A percentile compares a stretch with the other conserved stretches of the same genome.
These are phyloP conservation scores for Phytophthora syringae DNA, from an alignment of 352 stramenopile species.

Conservation along the genomic window DNA sequence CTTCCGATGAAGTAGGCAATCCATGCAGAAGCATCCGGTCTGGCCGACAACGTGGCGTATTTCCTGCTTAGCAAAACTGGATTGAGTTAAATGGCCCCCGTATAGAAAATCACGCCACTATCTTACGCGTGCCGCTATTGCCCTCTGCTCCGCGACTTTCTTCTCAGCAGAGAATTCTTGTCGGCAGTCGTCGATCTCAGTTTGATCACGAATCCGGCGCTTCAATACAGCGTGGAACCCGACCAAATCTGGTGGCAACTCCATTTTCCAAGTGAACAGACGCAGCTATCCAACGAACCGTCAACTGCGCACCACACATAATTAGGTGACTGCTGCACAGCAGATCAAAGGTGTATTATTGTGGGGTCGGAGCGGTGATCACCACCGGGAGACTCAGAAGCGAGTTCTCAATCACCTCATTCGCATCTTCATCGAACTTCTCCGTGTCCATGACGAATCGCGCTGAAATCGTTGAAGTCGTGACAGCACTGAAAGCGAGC, in stretches of 20 bases:
- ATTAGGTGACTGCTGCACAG: too few relatives aligned
- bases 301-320: not conserved
- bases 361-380: slow-evolving; percentile 43
- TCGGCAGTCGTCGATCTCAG: slow-evolving; percentile 51
- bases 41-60: slow-evolving; percentile 64
- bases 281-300: slow-evolving; percentile 13
- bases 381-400: slow-evolving; percentile 57
- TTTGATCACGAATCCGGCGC: slow-evolving; percentile 61
- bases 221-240: slow-evolving; percentile 60
- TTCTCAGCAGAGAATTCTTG: slow-evolving; percentile 23
- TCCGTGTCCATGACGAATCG: slow-evolving; percentile 68
- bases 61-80: slow-evolving; percentile 28
- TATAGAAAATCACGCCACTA: not conserved
- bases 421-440: slow-evolving; percentile 66
- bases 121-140: slow-evolving; percentile 24
- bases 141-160: slow-evolving; percentile 30
- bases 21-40: slow-evolving; percentile 77
- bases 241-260: slow-evolving; percentile 51
- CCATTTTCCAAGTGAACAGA: slow-evolving; percentile 36
- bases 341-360: slow-evolving; percentile 6
- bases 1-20: slow-evolving; percentile 73
- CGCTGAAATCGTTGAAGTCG: slow-evolving; percentile 33
- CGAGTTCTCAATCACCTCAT: slow-evolving; percentile 66
- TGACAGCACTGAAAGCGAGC: slow-evolving; percentile 18
- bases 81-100: not conserved